Conservation (phyloP, 2,329 filamentous ascomycete genomes). For the Aureobasidium sp. region DNA sequence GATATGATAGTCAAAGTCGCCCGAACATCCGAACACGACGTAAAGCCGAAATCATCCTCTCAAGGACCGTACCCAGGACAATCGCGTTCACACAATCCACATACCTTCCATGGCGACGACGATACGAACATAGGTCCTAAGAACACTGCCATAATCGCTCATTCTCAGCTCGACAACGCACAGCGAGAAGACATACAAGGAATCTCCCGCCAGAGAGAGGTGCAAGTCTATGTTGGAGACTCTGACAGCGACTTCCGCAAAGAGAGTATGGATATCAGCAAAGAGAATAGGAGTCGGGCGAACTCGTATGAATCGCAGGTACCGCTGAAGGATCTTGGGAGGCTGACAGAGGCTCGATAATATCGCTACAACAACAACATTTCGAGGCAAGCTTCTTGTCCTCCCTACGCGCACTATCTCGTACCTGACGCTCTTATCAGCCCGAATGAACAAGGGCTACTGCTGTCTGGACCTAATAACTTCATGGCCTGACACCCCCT, state of each 20-base stretch:
- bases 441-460: too few species aligned
- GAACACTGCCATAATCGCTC: constrained; percentile 7
- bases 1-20: constrained; percentile 52
- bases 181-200: constrained; percentile 14
- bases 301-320: constrained; percentile 12
- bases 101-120: neutral
- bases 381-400: too few species aligned
- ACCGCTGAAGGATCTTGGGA: neutral
- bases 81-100: neutral
- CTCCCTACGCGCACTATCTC: too few species aligned
- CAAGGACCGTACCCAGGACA: neutral
- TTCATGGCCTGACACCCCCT: too few species aligned
- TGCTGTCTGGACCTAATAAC: too few species aligned
- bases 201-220: constrained; percentile 10
- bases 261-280: neutral
- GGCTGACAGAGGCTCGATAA: neutral
- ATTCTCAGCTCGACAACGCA: neutral
- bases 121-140: constrained; percentile 4
- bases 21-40: constrained; percentile 13
- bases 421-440: too few species aligned
- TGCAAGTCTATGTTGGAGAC: constrained; percentile 14
- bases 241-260: constrained; percentile 2
- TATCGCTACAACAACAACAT: neutral
- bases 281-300: neutral
- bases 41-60: constrained; percentile 1